phyloP scores from a whole-genome alignment of 768 basidiomycete species.

The Heimioporus sp. region DNA sequence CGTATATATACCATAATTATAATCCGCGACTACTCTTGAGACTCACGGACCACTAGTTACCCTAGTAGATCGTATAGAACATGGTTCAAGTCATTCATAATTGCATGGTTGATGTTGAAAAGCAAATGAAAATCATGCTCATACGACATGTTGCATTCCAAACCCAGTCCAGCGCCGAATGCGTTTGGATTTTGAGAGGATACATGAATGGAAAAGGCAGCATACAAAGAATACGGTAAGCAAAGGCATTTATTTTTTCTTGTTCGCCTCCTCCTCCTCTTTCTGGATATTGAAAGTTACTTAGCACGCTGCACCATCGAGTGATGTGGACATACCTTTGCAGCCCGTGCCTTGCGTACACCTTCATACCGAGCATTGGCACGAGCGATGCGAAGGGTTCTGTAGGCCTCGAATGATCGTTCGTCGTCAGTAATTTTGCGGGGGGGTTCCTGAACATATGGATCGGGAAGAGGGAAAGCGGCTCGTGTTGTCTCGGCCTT shows the following conservation, averaged over 20 bases:
- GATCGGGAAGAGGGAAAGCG: slow-evolving; percentile 62
- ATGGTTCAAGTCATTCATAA: background rate
- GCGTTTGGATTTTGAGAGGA: slow-evolving; percentile 39
- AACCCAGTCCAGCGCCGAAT: slow-evolving; percentile 6
- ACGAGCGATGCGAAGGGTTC: slow-evolving; percentile 81
- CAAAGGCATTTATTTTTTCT: slow-evolving; percentile 70
- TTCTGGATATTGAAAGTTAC: slow-evolving; percentile 45
- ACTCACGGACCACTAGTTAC: slow-evolving; percentile 12
- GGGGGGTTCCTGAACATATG: slow-evolving; percentile 74
- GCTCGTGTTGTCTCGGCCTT: slow-evolving; percentile 71
- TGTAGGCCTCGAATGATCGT: slow-evolving; percentile 85
- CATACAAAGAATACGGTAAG: slow-evolving; percentile 15
- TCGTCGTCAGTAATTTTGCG: slow-evolving; percentile 93
- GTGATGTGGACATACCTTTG: slow-evolving; percentile 60
- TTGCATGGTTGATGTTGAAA: background rate
- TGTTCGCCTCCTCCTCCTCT: slow-evolving; percentile 88
- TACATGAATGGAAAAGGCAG: slow-evolving; percentile 26
- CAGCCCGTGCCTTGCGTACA: slow-evolving; percentile 78
- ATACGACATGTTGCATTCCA: slow-evolving; percentile 34
- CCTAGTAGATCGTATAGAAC: slow-evolving; percentile 4
- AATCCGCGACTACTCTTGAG: background rate
- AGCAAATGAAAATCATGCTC: slow-evolving; percentile 4
- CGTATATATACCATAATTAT: background rate
- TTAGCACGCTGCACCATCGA: slow-evolving; percentile 11
- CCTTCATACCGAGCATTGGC: slow-evolving; percentile 85